Evolutionary conservation across 768 basidiomycete genomes (phyloP).

Genomic region (Suillus paluster): DNA sequence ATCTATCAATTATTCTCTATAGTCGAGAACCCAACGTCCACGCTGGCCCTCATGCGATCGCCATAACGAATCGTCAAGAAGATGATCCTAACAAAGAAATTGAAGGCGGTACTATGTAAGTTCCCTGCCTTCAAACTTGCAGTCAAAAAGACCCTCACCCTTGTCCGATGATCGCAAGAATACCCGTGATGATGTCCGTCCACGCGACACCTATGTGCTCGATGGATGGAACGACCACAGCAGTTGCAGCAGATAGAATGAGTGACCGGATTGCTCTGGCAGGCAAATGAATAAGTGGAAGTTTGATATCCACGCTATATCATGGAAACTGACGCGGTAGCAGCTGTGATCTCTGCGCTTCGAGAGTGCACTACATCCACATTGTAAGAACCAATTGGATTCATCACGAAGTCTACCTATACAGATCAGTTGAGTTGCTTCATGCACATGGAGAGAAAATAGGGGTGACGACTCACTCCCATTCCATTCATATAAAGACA

Average conservation of each 20-base stretch:
- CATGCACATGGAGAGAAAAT: not conserved
- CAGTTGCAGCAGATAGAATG: conserved; percentile 45
- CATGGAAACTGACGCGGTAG: conserved; percentile 44
- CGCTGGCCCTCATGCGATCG: conserved; percentile 51
- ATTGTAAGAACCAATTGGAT: not conserved
- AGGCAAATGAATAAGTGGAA: not conserved
- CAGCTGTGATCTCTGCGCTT: conserved; percentile 41
- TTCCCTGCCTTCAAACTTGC: not conserved
- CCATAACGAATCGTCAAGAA: conserved; percentile 53
- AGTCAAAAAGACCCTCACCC: conserved; percentile 39
- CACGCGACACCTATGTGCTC: conserved; percentile 48
- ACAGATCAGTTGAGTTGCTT: not conserved
- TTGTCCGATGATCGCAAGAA: conserved; percentile 50
- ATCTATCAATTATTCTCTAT: conserved; percentile 36
- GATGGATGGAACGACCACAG: conserved; percentile 55
- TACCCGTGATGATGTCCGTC: conserved; percentile 49
- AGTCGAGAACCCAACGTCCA: conserved; percentile 56
- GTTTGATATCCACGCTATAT: not conserved
- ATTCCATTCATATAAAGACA: conserved; percentile 62
- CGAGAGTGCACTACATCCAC: not conserved
- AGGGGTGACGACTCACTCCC: conserved; percentile 45
- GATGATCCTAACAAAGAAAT: conserved; percentile 41
- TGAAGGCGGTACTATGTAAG: not conserved
- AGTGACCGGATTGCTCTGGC: conserved; percentile 52
- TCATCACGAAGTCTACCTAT: not conserved